Evolutionary conservation across 2,329 filamentous ascomycete genomes (phyloP).

Genomic region (Talaromyces sp.): DNA sequence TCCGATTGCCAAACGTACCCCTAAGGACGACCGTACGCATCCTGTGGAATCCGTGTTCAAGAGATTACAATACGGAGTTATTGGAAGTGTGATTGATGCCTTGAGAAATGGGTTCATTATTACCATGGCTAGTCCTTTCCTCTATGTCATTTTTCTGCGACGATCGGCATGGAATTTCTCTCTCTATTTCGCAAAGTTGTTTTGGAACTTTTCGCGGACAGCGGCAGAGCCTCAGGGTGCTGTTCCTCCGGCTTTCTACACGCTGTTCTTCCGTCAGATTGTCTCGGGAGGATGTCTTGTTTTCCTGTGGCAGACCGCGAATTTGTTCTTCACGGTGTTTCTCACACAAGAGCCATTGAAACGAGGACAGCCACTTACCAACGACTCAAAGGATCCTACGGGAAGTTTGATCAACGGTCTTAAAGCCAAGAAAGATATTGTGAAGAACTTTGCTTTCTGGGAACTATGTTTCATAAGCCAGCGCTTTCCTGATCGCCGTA

Average conservation of each 20-base stretch:
- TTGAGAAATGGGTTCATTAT: constrained; percentile 36
- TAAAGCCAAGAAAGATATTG: constrained; percentile 73
- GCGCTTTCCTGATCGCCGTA: constrained; percentile 67
- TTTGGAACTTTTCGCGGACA: constrained; percentile 70
- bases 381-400: constrained; percentile 84
- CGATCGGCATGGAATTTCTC: constrained; percentile 62
- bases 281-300: constrained; percentile 62
- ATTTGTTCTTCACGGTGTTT: constrained; percentile 72
- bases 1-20: constrained; percentile 37
- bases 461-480: constrained; percentile 77
- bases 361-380: constrained; percentile 75
- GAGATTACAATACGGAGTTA: constrained; percentile 35
- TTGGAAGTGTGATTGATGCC: constrained; percentile 29
- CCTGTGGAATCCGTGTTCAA: constrained; percentile 31
- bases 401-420: constrained; percentile 80
- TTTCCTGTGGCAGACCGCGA: constrained; percentile 70
- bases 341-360: constrained; percentile 77
- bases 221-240: constrained; percentile 54
- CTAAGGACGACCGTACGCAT: constrained; percentile 34
- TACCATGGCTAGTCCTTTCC: constrained; percentile 45
- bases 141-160: constrained; percentile 62
- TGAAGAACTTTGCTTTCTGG: constrained; percentile 84
- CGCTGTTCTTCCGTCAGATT: constrained; percentile 52
- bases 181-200: constrained; percentile 63
- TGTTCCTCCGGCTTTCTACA: constrained; percentile 54